phyloP scores from a whole-genome alignment of 2,329 filamentous ascomycete genomes.

The Ophiostoma perfectum region DNA sequence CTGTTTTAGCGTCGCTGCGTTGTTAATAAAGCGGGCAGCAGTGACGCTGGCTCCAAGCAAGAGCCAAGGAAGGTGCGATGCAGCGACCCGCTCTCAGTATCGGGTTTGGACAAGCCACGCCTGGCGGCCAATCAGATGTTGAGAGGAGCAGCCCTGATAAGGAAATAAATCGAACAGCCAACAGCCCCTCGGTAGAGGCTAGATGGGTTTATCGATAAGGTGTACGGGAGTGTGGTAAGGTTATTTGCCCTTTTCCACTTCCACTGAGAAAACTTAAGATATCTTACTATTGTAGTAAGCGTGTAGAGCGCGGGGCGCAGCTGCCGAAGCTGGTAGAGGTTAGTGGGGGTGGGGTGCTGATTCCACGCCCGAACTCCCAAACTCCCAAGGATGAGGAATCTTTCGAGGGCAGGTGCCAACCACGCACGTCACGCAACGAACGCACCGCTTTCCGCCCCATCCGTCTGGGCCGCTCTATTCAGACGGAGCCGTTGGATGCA shows the following conservation, averaged over 20 bases:
- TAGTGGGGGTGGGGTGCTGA: background rate
- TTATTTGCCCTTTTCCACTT: background rate
- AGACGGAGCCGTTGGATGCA: background rate
- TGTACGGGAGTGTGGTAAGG: slow-evolving; percentile 4
- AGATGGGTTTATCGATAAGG: background rate
- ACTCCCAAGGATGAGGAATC: slow-evolving; percentile 1
- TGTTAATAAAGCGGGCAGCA: slow-evolving; percentile 30
- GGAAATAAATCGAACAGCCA: background rate
- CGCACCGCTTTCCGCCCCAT: background rate
- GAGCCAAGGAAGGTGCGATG: slow-evolving; percentile 6
- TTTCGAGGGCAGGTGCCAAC: background rate
- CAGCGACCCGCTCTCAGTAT: background rate
- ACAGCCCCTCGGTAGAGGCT: background rate
- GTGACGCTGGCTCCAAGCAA: background rate
- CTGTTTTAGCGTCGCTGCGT: slow-evolving; percentile 35
- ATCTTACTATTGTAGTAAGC: background rate
- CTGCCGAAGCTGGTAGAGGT: background rate
- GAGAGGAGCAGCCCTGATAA: background rate
- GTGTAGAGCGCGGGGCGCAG: background rate
- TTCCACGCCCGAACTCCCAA: no score
- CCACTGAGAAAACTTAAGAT: background rate
- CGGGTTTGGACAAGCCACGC: background rate
- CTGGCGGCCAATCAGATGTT: background rate
- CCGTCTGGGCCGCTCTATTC: background rate
- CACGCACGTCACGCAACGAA: background rate